phyloP scores from a whole-genome alignment of 2,329 filamentous ascomycete species.

The Trichoderma cornu-damae region DNA sequence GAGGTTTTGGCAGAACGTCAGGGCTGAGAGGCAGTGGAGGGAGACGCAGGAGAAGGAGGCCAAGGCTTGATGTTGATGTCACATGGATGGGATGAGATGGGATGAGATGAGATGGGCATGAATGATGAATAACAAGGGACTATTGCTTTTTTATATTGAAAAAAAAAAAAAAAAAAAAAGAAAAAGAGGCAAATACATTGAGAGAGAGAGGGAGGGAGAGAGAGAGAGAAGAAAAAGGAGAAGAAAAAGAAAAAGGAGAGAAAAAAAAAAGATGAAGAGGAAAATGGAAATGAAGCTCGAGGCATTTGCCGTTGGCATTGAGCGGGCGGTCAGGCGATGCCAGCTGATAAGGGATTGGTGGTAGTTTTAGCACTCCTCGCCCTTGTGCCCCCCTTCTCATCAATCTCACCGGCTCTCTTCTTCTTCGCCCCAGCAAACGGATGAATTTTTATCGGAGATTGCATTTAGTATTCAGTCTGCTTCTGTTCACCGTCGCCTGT shows the following conservation, averaged over 20 bases:
- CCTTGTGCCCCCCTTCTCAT: background rate
- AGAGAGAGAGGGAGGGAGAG: too few relatives aligned
- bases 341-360: constrained; percentile 13
- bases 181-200: too few relatives aligned
- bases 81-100: background rate
- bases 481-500: background rate
- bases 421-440: background rate
- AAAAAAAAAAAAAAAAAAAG: too few relatives aligned
- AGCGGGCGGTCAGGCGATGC: constrained; percentile 1
- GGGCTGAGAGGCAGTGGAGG: constrained; percentile 67
- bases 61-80: constrained; percentile 16
- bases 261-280: too few relatives aligned
- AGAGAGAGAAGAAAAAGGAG: too few relatives aligned
- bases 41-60: constrained; percentile 44
- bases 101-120: background rate
- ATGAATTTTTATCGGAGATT: too few relatives aligned
- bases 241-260: too few relatives aligned
- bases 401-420: background rate
- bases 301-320: background rate
- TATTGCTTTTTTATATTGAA: too few relatives aligned
- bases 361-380: background rate
- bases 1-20: constrained; percentile 67
- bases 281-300: background rate
- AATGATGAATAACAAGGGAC: background rate
- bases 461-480: too few relatives aligned